Percentiles rank a stretch among this genome's conserved stretches.
phyloP scores from a whole-genome alignment of 2,329 filamentous ascomycete species.

The Lasiodiplodia gonubiensis region DNA sequence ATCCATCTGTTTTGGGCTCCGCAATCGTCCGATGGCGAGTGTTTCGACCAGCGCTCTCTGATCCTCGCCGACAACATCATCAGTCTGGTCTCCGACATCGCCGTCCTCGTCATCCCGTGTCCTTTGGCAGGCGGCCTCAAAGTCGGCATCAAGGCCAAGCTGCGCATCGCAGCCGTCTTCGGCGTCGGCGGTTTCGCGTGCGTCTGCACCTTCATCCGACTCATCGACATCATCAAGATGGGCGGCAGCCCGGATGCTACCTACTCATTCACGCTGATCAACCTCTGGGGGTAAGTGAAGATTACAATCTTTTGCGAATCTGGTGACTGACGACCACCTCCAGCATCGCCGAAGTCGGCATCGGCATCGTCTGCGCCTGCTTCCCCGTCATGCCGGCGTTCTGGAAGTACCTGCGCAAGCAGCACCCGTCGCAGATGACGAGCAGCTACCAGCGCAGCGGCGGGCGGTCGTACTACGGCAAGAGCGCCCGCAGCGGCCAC shows the following conservation, averaged over 20 bases:
- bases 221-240: slow-evolving; percentile 43
- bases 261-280: slow-evolving; percentile 44
- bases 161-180: slow-evolving; percentile 47
- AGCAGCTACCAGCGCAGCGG: background rate
- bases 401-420: slow-evolving; percentile 24
- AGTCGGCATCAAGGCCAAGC: slow-evolving; percentile 44
- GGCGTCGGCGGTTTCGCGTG: slow-evolving; percentile 48
- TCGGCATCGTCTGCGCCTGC: slow-evolving; percentile 31
- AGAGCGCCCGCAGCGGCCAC: background rate
- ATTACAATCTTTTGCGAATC: background rate
- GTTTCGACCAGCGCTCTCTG: slow-evolving; percentile 46
- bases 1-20: slow-evolving; percentile 46
- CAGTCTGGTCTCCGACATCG: slow-evolving; percentile 45
- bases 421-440: background rate
- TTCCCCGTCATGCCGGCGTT: slow-evolving; percentile 27
- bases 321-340: background rate
- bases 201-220: slow-evolving; percentile 46
- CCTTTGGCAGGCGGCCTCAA: slow-evolving; percentile 49
- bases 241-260: slow-evolving; percentile 42
- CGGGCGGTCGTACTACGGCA: background rate
- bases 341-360: slow-evolving; percentile 32
- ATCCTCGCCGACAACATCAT: slow-evolving; percentile 49
- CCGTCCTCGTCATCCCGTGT: slow-evolving; percentile 45
- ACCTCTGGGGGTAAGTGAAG: slow-evolving; percentile 47
- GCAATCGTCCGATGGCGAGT: slow-evolving; percentile 33